Conservation (phyloP, 768 basidiomycete species). For the Cystoderma amianthinum region DNA sequence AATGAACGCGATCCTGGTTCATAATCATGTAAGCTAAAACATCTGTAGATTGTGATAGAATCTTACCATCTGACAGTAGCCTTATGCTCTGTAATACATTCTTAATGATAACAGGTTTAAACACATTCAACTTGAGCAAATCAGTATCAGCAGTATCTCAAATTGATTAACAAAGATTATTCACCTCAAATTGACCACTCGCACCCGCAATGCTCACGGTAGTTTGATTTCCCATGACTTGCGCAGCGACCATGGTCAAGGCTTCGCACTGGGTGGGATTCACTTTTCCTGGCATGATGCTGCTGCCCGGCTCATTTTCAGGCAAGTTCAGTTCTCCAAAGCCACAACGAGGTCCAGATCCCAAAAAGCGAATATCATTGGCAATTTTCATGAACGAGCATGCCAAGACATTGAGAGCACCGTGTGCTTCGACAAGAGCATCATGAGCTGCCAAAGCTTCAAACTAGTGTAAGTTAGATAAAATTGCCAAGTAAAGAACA, state of each 20-base stretch:
- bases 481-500: not conserved
- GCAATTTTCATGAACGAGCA: constrained; percentile 99
- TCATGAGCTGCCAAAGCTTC: constrained; percentile 98
- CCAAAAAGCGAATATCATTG: constrained; percentile 97
- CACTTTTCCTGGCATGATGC: constrained; percentile 99
- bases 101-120: constrained; percentile 98
- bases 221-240: constrained; percentile 98
- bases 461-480: constrained; percentile 47
- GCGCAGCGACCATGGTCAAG: constrained; percentile 96
- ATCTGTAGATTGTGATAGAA: constrained; percentile 1
- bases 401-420: constrained; percentile 94
- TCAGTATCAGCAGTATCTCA: constrained; percentile 2
- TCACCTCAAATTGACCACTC: constrained; percentile 94
- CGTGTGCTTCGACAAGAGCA: constrained; percentile 95
- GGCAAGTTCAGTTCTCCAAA: constrained; percentile 91
- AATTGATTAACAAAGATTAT: constrained; percentile 10
- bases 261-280: constrained; percentile 99
- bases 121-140: constrained; percentile 78
- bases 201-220: constrained; percentile 88
- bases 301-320: constrained; percentile 98
- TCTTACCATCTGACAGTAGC: constrained; percentile 81
- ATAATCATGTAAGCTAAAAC: constrained; percentile 3
- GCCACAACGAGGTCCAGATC: constrained; percentile 95
- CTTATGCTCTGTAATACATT: constrained; percentile 96
- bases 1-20: constrained; percentile 77